Conservation (phyloP, 805 yeast genomes). For the Brettanomyces naardenensis region DNA sequence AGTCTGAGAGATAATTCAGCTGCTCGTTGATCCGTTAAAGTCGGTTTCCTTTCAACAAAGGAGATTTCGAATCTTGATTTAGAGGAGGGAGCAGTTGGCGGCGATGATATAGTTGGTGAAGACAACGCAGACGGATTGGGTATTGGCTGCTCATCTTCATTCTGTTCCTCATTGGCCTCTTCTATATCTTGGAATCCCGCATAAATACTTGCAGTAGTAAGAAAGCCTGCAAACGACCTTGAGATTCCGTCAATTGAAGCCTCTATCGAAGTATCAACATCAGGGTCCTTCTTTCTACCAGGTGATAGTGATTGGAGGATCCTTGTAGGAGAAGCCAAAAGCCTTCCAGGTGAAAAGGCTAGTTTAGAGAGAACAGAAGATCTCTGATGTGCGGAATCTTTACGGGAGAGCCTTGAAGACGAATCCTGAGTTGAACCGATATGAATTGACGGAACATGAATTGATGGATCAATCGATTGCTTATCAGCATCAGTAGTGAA, state of each 20-base stretch:
- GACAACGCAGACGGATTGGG: neutral
- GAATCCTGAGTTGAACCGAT: too few species aligned
- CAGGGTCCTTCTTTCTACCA: neutral
- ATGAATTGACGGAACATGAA: too few species aligned
- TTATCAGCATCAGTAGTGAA: too few species aligned
- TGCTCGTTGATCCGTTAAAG: constrained; percentile 24
- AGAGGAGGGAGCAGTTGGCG: neutral
- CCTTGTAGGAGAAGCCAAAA: neutral
- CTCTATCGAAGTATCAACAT: neutral
- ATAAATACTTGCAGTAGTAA: constrained; percentile 51
- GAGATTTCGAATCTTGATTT: constrained; percentile 27
- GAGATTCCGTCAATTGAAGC: constrained; percentile 32
- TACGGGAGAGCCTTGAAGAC: neutral
- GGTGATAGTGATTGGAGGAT: too few species aligned
- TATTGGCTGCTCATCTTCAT: constrained; percentile 21
- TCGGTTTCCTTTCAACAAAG: constrained; percentile 13
- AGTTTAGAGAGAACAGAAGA: neutral
- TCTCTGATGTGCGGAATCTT: neutral
- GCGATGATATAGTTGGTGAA: neutral
- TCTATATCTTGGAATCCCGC: constrained; percentile 31
- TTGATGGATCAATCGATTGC: too few species aligned
- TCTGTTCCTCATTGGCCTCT: constrained; percentile 21
- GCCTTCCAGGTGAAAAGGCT: neutral
- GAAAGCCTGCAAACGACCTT: constrained; percentile 43
- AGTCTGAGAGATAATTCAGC: constrained; percentile 29